phyloP scores from a whole-genome alignment of 768 basidiomycete species.

The Suillus brevipes region DNA sequence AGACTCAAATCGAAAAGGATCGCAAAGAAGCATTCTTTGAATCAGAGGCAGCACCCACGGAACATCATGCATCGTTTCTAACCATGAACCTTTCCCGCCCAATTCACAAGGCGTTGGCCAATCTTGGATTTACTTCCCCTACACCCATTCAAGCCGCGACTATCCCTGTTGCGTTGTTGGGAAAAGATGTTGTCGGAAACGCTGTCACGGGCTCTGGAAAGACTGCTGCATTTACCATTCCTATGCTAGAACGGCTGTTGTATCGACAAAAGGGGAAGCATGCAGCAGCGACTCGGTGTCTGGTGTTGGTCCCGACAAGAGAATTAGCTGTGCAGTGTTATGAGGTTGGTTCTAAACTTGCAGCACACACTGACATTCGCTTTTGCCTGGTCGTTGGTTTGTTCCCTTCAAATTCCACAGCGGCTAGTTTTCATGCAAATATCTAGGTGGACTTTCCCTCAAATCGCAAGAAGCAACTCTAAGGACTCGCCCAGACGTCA shows the following conservation, averaged over 20 bases:
- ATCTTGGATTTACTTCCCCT: constrained; percentile 76
- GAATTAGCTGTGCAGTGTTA: constrained; percentile 96
- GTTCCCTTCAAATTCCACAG: neutral
- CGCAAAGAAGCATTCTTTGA: constrained; percentile 92
- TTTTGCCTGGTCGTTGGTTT: constrained; percentile 91
- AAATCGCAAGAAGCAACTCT: constrained; percentile 88
- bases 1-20: constrained; percentile 57
- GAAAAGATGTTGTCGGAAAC: constrained; percentile 94
- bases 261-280: constrained; percentile 90
- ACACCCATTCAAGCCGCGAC: constrained; percentile 96
- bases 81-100: constrained; percentile 96
- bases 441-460: constrained; percentile 83
- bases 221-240: constrained; percentile 96
- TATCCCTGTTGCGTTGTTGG: constrained; percentile 90
- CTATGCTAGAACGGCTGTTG: constrained; percentile 87
- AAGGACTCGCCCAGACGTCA: constrained; percentile 85
- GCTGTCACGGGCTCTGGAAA: constrained; percentile 98
- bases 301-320: constrained; percentile 91
- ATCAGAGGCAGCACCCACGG: constrained; percentile 45
- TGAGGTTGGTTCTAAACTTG: constrained; percentile 85
- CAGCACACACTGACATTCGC: constrained; percentile 83
- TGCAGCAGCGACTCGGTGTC: constrained; percentile 83
- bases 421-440: constrained; percentile 13
- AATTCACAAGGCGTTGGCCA: constrained; percentile 85
- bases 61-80: constrained; percentile 77